Evolutionary conservation across 352 stramenopile genomes (phyloP).

Genomic region (Pythium volutum): DNA sequence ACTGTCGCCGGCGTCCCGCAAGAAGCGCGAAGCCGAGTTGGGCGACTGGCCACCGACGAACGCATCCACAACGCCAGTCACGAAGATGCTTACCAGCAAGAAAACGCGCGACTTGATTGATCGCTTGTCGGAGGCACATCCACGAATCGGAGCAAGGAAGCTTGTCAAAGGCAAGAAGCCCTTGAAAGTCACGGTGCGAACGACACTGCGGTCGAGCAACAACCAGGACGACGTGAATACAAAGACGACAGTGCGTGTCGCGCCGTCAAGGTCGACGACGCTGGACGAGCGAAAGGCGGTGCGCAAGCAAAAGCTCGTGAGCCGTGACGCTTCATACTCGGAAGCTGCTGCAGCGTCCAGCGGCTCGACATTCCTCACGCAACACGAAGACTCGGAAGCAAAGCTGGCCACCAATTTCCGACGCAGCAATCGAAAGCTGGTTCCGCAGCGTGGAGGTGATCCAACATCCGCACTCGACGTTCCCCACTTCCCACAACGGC

Average conservation of each 20-base stretch:
- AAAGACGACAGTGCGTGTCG: not conserved
- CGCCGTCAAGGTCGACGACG: not conserved
- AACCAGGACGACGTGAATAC: slow-evolving; percentile 11
- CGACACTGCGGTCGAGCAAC: not conserved
- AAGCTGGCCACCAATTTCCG: not conserved
- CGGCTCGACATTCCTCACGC: slow-evolving; percentile 27
- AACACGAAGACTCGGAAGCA: slow-evolving; percentile 22
- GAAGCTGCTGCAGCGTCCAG: not conserved
- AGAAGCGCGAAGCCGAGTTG: slow-evolving; percentile 42
- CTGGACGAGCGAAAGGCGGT: slow-evolving; percentile 35
- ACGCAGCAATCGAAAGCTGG: not conserved
- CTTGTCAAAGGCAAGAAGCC: slow-evolving; percentile 11
- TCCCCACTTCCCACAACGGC: slow-evolving; percentile 13
- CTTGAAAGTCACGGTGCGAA: not conserved
- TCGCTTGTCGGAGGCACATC: slow-evolving; percentile 10
- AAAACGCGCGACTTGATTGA: slow-evolving; percentile 19
- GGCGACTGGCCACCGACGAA: slow-evolving; percentile 1
- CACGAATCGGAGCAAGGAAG: not conserved
- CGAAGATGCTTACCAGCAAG: slow-evolving; percentile 13
- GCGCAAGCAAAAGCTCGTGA: slow-evolving; percentile 41
- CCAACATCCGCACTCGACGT: not conserved
- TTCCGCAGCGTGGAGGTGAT: slow-evolving; percentile 4
- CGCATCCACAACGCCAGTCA: not conserved
- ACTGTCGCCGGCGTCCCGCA: slow-evolving; percentile 48
- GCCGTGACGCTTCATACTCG: not conserved